These are phyloP conservation scores for Cardiospermum halicacabum DNA, from an alignment of 345 rosid species.

Conservation along the genomic window DNA sequence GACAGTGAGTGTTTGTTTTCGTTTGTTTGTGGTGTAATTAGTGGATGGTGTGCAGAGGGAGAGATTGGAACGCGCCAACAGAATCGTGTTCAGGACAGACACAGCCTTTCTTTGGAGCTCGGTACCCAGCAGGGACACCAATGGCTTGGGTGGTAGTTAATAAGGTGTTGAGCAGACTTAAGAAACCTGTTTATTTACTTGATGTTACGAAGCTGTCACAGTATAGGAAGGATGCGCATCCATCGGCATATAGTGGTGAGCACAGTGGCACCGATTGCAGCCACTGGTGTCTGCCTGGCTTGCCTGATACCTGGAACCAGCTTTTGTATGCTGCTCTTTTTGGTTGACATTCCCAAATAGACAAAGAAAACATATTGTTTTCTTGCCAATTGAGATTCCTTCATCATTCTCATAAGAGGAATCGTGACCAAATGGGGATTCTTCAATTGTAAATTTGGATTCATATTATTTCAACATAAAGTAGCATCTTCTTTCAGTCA, in stretches of 20 bases:
- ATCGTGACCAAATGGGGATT: no score
- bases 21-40: background rate
- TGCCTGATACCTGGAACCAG: constrained; percentile 91
- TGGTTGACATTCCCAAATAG: constrained; percentile 15
- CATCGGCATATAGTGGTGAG: constrained; percentile 42
- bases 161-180: constrained; percentile 64
- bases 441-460: constrained; percentile 23
- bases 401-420: constrained; percentile 16
- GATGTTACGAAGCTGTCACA: constrained; percentile 67
- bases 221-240: constrained; percentile 75
- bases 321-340: constrained; percentile 58
- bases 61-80: constrained; percentile 66
- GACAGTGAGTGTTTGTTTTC: no score
- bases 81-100: constrained; percentile 54
- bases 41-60: constrained; percentile 45
- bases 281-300: constrained; percentile 97
- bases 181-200: constrained; percentile 64
- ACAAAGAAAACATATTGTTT: constrained; percentile 21
- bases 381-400: background rate
- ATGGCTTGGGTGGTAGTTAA: constrained; percentile 63
- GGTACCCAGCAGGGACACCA: constrained; percentile 74
- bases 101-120: constrained; percentile 52
- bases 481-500: no score
- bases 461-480: constrained; percentile 2
- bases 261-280: constrained; percentile 51